phyloP scores from a whole-genome alignment of 345 rosid genomes.

The Ailanthus altissimus region DNA sequence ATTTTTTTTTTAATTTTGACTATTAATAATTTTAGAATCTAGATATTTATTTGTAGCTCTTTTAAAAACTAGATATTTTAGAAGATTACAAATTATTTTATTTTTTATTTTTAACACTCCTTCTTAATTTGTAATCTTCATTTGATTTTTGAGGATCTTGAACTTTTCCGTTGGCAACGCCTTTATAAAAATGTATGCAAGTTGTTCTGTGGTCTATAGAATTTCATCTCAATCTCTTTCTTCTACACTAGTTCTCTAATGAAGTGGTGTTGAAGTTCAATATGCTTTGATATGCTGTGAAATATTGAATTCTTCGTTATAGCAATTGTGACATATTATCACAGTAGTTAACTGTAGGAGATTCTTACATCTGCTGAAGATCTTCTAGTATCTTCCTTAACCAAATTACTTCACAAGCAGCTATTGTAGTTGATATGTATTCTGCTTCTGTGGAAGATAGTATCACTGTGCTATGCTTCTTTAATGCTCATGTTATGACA shows the following conservation, averaged over 20 bases:
- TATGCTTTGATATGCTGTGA: conserved; percentile 11
- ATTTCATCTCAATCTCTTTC: not conserved
- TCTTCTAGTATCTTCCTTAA: not conserved
- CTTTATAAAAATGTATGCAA: not conserved
- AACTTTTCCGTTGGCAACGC: not conserved
- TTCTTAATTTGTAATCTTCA: not conserved
- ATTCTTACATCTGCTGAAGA: not conserved
- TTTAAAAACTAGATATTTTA: too few relatives aligned
- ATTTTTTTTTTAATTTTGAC: too few relatives aligned
- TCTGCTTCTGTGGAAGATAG: not conserved
- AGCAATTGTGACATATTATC: not conserved
- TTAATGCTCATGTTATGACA: not conserved
- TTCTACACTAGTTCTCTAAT: not conserved
- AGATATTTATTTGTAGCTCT: too few relatives aligned
- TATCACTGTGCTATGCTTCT: not conserved
- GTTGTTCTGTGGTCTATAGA: not conserved
- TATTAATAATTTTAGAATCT: too few relatives aligned
- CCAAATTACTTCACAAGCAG: conserved; percentile 20
- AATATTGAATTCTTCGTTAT: conserved; percentile 10
- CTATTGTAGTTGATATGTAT: not conserved
- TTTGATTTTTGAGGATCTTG: not conserved
- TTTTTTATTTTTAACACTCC: not conserved
- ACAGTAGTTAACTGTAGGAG: not conserved
- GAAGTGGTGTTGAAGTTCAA: not conserved
- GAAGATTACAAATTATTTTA: too few relatives aligned